phyloP scores from a whole-genome alignment of 352 stramenopile genomes.

The Peronospora belbahrii region DNA sequence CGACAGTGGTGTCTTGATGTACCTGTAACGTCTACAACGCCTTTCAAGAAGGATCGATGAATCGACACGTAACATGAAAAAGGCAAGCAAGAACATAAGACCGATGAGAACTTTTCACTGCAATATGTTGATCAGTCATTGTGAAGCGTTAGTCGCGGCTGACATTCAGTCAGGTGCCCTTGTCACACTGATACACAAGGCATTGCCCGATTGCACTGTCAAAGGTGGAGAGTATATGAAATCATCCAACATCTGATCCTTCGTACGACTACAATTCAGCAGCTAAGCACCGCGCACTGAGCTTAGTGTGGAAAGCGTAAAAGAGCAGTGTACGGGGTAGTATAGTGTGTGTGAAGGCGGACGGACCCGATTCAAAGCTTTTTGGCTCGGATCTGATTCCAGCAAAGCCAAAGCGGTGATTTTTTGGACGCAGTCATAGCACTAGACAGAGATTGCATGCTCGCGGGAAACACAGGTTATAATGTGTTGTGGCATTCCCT shows the following conservation, averaged over 20 bases:
- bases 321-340: background rate
- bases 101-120: constrained; percentile 20
- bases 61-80: no score
- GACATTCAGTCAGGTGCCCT: constrained; percentile 9
- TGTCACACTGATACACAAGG: background rate
- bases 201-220: background rate
- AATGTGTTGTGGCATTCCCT: background rate
- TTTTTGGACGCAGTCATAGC: background rate
- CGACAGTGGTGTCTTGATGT: no score
- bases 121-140: constrained; percentile 7
- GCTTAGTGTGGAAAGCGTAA: no score
- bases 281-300: no score
- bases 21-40: no score
- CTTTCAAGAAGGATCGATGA: constrained; percentile 8
- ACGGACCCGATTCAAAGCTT: background rate
- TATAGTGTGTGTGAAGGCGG: background rate
- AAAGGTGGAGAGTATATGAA: no score
- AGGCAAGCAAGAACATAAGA: no score
- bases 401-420: background rate
- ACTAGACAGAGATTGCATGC: background rate
- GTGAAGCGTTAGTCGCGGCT: constrained; percentile 6
- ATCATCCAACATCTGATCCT: no score
- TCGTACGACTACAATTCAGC: no score
- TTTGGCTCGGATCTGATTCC: background rate
- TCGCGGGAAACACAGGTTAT: no score